A percentile compares a stretch with the other conserved stretches of the same genome.
phyloP scores from a whole-genome alignment of 495 filamentous ascomycete species.

The Xylaria acuta region DNA sequence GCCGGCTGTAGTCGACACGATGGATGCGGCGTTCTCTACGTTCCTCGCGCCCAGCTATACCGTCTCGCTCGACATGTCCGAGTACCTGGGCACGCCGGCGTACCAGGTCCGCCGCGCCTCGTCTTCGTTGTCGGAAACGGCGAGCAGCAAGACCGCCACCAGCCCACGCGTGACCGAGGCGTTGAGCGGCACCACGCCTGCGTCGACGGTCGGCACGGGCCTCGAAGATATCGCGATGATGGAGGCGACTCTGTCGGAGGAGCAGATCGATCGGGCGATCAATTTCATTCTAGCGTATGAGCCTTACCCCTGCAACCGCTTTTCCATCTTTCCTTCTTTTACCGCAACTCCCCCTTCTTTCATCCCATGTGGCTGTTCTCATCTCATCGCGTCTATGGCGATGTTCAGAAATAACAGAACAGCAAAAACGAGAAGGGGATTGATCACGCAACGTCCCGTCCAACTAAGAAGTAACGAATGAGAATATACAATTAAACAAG shows the following conservation, averaged over 20 bases:
- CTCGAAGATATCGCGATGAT: neutral
- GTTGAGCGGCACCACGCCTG: constrained; percentile 7
- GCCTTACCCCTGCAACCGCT: neutral
- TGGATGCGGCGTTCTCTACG: constrained; percentile 8
- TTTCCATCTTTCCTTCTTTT: constrained; percentile 11
- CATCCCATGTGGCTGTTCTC: constrained; percentile 4
- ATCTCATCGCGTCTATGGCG: constrained; percentile 12
- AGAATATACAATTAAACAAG: neutral
- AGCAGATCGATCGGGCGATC: constrained; percentile 51
- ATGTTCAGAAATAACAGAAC: neutral
- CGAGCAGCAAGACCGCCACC: neutral
- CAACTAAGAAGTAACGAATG: neutral
- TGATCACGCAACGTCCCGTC: neutral
- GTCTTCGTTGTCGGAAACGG: constrained; percentile 14
- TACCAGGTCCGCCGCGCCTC: constrained; percentile 36
- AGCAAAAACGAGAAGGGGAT: neutral
- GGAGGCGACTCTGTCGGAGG: constrained; percentile 33
- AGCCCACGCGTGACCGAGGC: constrained; percentile 5
- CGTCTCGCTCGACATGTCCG: constrained; percentile 41
- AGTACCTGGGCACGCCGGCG: constrained; percentile 36
- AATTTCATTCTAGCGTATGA: constrained; percentile 59
- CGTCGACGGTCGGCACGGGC: neutral
- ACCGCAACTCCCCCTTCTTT: neutral
- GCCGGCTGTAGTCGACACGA: neutral
- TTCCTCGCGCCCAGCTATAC: constrained; percentile 34